Base-by-base conservation (phyloP, 768 basidiomycete species). In the Sporobolomyces roseus region DNA sequence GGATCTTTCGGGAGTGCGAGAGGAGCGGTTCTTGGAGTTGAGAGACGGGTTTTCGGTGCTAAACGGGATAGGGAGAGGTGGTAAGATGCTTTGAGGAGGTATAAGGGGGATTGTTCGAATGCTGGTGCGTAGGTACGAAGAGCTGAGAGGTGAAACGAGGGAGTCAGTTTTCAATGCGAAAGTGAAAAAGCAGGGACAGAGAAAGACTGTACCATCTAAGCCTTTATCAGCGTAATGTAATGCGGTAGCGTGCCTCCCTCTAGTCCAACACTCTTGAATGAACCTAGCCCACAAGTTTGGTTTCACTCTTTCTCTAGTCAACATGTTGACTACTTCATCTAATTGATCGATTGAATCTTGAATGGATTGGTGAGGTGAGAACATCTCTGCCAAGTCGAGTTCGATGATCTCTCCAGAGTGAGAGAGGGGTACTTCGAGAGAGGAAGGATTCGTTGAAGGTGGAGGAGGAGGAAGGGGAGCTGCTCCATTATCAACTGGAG, bases 311-410 rank as follows among this genome's bases (percentile, higher is more conserved):
- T 84, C 0, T 87, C 87, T 35, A 89, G 86, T 65, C 54, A 93
- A 77, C 5, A 93, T 78, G 73, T 88, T 86, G 55, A 88, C 58
- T 65, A 74, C 77, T 65, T 63, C 78, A 69, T 41, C 23, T 64
- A 74, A 71, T 70, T 60, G 68, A 1, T 30, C 36, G 41, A 54
- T 29, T 7, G 36, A 30, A 49, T 77, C 80, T 3, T 91, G 85
- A 89, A 87, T 68, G 87, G 85, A 10, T 87, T 85, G 75, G 85
- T 86, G 6, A 86, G 86, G n/a, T n/a, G n/a, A n/a, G 78, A 90
- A 88, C 58, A 98, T 86, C 74, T 87, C 81, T 81, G 90, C 89
- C 45, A 97, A 84, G 81, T 94, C 90, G 66, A 97, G 87, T 27
- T 89, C 88, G 66, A 93, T 88, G 76, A 90, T 85, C 79, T 93